Conservation (phyloP, 306 rosid species). For the Fragaria ananassa region DNA sequence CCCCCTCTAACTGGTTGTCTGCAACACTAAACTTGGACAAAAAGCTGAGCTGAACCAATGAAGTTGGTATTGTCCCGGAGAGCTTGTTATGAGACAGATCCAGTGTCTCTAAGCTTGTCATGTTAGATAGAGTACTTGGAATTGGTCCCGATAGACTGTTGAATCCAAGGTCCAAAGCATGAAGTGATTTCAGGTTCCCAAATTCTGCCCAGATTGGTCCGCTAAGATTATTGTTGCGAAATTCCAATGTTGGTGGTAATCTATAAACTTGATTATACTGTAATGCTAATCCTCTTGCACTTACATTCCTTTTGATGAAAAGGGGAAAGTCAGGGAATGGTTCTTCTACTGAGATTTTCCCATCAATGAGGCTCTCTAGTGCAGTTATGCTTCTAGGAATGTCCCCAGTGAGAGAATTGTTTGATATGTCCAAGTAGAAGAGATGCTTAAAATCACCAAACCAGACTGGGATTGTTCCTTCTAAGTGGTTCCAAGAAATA, state of each 20-base stretch:
- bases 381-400: constrained; percentile 23
- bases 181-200: constrained; percentile 25
- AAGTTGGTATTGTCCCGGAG: constrained; percentile 26
- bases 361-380: background rate
- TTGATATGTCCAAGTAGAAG: constrained; percentile 35
- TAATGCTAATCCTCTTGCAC: constrained; percentile 3
- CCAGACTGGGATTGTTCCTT: constrained; percentile 38
- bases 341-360: background rate
- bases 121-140: constrained; percentile 15
- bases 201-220: constrained; percentile 33
- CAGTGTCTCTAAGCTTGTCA: constrained; percentile 22
- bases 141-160: constrained; percentile 24
- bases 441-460: constrained; percentile 20
- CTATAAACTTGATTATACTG: constrained; percentile 18
- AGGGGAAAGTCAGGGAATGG: constrained; percentile 4
- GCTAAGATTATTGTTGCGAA: constrained; percentile 14
- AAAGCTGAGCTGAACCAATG: constrained; percentile 26
- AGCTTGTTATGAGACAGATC: constrained; percentile 33
- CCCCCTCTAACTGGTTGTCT: constrained; percentile 24
- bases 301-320: background rate
- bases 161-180: constrained; percentile 11
- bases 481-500: constrained; percentile 42
- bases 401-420: constrained; percentile 39
- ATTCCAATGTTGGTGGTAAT: constrained; percentile 17
- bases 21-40: constrained; percentile 26